Evolutionary conservation across 345 rosid species (phyloP).

Genomic region (Fremontodendron californicum): DNA sequence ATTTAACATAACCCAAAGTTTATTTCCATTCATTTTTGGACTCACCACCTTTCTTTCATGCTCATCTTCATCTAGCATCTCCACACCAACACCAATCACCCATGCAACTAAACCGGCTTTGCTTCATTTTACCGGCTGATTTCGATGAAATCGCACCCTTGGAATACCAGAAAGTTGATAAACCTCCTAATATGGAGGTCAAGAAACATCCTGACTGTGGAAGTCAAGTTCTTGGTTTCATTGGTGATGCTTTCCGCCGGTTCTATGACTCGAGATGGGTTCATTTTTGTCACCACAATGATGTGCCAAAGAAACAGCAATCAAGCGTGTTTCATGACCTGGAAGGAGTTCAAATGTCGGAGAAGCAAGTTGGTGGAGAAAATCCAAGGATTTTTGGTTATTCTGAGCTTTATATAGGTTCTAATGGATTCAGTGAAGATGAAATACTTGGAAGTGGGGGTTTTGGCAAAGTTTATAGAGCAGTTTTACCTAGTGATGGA

Average conservation of each 20-base stretch:
- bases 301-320: conserved; percentile 13
- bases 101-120: conserved; percentile 54
- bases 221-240: conserved; percentile 32
- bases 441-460: conserved; percentile 90
- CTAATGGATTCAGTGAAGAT: conserved; percentile 67
- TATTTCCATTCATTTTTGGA: neutral
- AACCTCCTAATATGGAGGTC: neutral
- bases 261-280: conserved; percentile 43
- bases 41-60: neutral
- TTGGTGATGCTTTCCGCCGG: conserved; percentile 39
- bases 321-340: conserved; percentile 49
- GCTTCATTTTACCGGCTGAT: conserved; percentile 59
- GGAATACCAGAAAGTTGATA: conserved; percentile 3
- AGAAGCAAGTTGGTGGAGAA: conserved; percentile 66
- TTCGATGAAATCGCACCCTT: conserved; percentile 41
- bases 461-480: conserved; percentile 76
- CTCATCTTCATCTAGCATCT: neutral
- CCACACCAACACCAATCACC: neutral
- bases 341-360: conserved; percentile 77
- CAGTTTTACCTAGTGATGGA: conserved; percentile 83
- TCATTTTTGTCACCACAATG: conserved; percentile 26
- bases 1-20: neutral
- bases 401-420: conserved; percentile 87
- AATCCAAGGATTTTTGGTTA: conserved; percentile 89
- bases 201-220: conserved; percentile 44